These are phyloP conservation scores for Diaporthe destruens DNA, from an alignment of 2,329 filamentous ascomycete species.

Conservation along the genomic window DNA sequence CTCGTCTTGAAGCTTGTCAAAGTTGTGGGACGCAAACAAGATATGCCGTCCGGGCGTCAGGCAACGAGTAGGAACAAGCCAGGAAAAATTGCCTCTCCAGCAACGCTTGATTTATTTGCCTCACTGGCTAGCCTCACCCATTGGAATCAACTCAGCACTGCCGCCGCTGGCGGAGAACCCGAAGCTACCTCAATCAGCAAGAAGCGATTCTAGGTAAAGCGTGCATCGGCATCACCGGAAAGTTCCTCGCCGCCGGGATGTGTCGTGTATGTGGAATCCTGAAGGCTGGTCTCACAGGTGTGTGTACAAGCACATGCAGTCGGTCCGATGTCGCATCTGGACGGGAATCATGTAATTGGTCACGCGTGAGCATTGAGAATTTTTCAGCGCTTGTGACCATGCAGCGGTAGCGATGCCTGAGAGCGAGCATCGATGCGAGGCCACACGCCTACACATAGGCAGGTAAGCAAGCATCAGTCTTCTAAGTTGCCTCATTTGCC, in stretches of 20 bases:
- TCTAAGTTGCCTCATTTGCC: too few species aligned
- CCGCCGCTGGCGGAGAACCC: not conserved
- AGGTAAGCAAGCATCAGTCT: too few species aligned
- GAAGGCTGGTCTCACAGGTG: not conserved
- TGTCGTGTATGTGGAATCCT: not conserved
- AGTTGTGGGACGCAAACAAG: not conserved
- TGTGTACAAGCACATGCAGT: not conserved
- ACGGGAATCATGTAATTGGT: not conserved
- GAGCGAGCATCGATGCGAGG: not conserved
- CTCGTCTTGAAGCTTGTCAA: not conserved
- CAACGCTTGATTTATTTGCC: not conserved
- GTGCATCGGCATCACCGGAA: not conserved
- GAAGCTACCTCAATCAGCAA: not conserved
- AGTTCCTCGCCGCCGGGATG: not conserved
- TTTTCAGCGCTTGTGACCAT: not conserved
- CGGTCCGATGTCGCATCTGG: not conserved
- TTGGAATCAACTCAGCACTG: not conserved
- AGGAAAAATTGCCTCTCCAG: not conserved
- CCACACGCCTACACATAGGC: not conserved
- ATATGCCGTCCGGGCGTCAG: too few species aligned
- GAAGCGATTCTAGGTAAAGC: too few species aligned
- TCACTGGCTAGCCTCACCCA: not conserved
- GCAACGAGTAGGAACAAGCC: not conserved
- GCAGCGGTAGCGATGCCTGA: fast-evolving
- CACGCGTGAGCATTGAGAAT: too few species aligned